Conservation (phyloP, 2,329 filamentous ascomycete genomes). For the Venturia asperata region DNA sequence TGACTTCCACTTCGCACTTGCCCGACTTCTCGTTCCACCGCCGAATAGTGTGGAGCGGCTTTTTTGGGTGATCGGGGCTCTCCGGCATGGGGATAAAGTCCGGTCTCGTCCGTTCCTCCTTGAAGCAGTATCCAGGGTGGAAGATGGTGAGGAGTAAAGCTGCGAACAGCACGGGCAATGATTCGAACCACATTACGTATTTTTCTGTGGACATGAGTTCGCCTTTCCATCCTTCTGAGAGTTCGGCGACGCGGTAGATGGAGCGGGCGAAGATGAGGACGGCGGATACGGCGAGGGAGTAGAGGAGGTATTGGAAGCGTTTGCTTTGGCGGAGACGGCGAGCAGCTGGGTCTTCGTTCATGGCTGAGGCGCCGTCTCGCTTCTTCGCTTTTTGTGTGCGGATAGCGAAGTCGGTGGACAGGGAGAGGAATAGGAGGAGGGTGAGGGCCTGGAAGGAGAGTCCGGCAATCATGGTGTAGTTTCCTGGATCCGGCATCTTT, state of each 20-base stretch:
- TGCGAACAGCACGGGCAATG: slow-evolving; percentile 33
- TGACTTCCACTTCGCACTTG: slow-evolving; percentile 18
- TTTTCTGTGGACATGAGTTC: slow-evolving; percentile 56
- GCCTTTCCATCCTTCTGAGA: slow-evolving; percentile 59
- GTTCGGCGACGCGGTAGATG: slow-evolving; percentile 50
- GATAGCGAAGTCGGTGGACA: slow-evolving; percentile 34
- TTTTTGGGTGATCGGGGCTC: background rate
- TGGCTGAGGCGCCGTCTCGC: slow-evolving; percentile 9
- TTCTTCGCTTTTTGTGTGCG: slow-evolving; percentile 20
- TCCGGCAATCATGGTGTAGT: slow-evolving; percentile 41
- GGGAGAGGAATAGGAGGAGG: slow-evolving; percentile 36
- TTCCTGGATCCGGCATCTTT: slow-evolving; percentile 26
- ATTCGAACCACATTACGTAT: slow-evolving; percentile 54
- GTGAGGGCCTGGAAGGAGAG: slow-evolving; percentile 40
- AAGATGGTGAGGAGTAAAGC: slow-evolving; percentile 16
- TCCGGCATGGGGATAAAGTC: background rate
- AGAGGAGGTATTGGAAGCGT: slow-evolving; percentile 24
- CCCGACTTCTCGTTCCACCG: slow-evolving; percentile 19
- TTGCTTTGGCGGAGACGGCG: slow-evolving; percentile 21
- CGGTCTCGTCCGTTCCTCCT: background rate
- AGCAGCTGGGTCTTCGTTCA: slow-evolving; percentile 19
- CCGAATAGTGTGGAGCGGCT: slow-evolving; percentile 15
- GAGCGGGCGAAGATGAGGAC: slow-evolving; percentile 25
- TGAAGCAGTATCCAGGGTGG: slow-evolving; percentile 19
- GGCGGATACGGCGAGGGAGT: slow-evolving; percentile 21